Percentiles rank a stretch among this genome's conserved stretches.
phyloP scores from a whole-genome alignment of 164 flowering plant genomes.

The Platanus orientalis region DNA sequence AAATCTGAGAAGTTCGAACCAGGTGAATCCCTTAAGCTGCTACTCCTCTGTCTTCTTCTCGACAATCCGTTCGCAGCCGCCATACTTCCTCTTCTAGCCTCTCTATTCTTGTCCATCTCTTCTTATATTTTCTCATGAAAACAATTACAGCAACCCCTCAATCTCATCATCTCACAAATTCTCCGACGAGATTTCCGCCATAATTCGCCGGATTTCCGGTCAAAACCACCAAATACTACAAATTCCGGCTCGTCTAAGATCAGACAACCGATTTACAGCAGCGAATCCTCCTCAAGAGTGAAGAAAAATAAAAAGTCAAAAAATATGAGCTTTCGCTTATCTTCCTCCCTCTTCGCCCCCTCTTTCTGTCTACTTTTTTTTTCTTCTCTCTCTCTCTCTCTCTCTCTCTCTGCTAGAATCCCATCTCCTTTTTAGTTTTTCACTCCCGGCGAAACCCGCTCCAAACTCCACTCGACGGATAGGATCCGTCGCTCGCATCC shows the following conservation, averaged over 20 bases:
- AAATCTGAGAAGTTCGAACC: slow-evolving; percentile 50
- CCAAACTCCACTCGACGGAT: slow-evolving; percentile 40
- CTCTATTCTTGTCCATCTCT: slow-evolving; percentile 81
- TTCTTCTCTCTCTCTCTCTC: slow-evolving; percentile 1
- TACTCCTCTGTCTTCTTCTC: slow-evolving; percentile 62
- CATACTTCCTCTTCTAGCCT: slow-evolving; percentile 57
- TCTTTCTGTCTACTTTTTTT: slow-evolving; percentile 11
- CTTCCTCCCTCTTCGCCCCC: slow-evolving; percentile 16
- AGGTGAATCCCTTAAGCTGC: slow-evolving; percentile 81
- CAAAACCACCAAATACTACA: neutral
- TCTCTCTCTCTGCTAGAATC: slow-evolving; percentile 18
- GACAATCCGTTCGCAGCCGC: slow-evolving; percentile 61
- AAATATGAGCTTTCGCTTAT: neutral
- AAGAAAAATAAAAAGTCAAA: neutral
- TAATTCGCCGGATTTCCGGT: slow-evolving; percentile 7
- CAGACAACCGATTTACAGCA: neutral
- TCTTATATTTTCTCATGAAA: slow-evolving; percentile 5
- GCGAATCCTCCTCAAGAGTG: slow-evolving; percentile 2
- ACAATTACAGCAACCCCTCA: slow-evolving; percentile 12
- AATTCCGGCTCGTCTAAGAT: slow-evolving; percentile 1
- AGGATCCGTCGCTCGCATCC: slow-evolving; percentile 17
- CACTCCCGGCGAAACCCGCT: slow-evolving; percentile 31
- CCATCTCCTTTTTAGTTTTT: slow-evolving; percentile 36
- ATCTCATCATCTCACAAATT: neutral
- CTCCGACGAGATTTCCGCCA: slow-evolving; percentile 10